Evolutionary conservation across 2,329 filamentous ascomycete genomes (phyloP), one percentile per base, ranked within the genome.

Genomic region (Penicillium sp.): DNA sequence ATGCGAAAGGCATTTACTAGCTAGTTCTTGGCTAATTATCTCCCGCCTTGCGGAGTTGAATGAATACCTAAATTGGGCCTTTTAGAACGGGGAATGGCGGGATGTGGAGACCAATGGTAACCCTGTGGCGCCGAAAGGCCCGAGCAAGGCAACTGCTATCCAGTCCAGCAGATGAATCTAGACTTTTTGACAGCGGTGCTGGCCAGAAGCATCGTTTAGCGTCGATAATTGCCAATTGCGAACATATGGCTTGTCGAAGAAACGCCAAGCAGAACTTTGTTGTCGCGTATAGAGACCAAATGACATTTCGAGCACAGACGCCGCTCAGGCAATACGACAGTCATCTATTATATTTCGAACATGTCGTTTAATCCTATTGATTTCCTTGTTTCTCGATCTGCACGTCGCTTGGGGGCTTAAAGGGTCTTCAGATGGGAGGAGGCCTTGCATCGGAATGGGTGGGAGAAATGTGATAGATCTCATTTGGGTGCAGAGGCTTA

Each of bases 91-190:
- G 57, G 53, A 35, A 37, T 12, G 11, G 20, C 55, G 51, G 59
- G 43, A 55, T 56, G 55, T 62, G 59, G 59, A 56, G 51, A 15
- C 43, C 15, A 12, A 42, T 52, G 20, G 26, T 55, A 33, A 40
- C 25, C 33, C n/a, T 20, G 15, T 35, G 9, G 45, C 27, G 29
- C 14, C 56, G 50, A 56, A 25, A 60, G 57, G 59, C 46, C 27
- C n/a, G 26, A 3, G 14, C 6, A 44, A 22, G 22, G 4, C 33
- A 31, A 37, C 14, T 40, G 35, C 48, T 40, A 25, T 22, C 15
- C 51, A 41, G 9, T 37, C 18, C 8, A 26, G 5, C 35, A 12
- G 27, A 18, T 18, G 45, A 35, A 33, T 18, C 29, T 22, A 35
- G 31, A 48, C 29, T 23, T 48, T 48, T 48, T 48, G 45, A 47